phyloP scores from a whole-genome alignment of 2,329 filamentous ascomycete species.

The Daldinia sp. region DNA sequence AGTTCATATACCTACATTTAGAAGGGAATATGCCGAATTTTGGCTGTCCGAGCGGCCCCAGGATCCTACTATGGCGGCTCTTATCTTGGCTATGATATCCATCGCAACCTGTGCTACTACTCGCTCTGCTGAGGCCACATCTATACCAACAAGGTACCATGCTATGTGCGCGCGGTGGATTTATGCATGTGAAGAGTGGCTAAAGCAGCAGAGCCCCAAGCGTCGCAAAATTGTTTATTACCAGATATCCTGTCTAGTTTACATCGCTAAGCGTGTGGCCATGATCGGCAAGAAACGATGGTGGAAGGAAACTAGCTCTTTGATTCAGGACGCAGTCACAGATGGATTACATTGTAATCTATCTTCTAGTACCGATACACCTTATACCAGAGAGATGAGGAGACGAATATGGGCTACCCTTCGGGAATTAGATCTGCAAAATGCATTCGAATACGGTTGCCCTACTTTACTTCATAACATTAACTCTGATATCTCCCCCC shows the following conservation, averaged over 20 bases:
- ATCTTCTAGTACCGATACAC: constrained; percentile 20
- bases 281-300: constrained; percentile 46
- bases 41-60: constrained; percentile 29
- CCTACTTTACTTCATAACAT: constrained; percentile 45
- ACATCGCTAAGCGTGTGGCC: constrained; percentile 47
- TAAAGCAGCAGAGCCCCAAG: constrained; percentile 41
- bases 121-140: constrained; percentile 18
- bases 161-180: constrained; percentile 41
- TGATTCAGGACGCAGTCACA: constrained; percentile 47
- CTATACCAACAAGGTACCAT: constrained; percentile 24
- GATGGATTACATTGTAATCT: constrained; percentile 45
- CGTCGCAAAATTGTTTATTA: constrained; percentile 43
- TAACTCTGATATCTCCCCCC: constrained; percentile 37
- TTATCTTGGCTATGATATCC: constrained; percentile 52
- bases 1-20: constrained; percentile 43
- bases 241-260: constrained; percentile 47
- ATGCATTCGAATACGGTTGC: constrained; percentile 44
- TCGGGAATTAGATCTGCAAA: constrained; percentile 47
- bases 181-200: constrained; percentile 44
- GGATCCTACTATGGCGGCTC: constrained; percentile 36
- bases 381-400: constrained; percentile 45
- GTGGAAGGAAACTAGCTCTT: constrained; percentile 46
- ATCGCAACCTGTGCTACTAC: constrained; percentile 37
- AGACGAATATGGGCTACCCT: constrained; percentile 46
- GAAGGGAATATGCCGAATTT: constrained; percentile 38